Conservation (phyloP, 306 rosid species). For the Cicer arietinum region DNA sequence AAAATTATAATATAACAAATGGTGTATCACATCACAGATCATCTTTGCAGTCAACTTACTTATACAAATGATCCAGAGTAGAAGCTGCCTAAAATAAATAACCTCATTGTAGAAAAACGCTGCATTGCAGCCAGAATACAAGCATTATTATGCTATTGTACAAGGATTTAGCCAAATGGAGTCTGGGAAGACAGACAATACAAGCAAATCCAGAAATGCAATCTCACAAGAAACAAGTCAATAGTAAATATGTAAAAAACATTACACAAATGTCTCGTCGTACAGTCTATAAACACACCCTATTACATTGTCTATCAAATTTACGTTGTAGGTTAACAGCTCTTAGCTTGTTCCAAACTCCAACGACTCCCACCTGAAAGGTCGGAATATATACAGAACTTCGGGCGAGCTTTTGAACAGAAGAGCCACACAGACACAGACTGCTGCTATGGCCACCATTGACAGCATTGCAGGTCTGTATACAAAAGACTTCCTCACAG, state of each 20-base stretch:
- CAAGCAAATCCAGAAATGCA: conserved; percentile 32
- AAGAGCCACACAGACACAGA: conserved; percentile 92
- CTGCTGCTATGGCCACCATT: conserved; percentile 83
- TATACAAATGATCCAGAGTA: neutral
- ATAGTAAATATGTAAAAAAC: conserved; percentile 36
- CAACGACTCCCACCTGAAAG: conserved; percentile 88
- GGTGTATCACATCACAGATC: neutral
- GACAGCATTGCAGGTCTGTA: conserved; percentile 91
- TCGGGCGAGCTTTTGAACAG: conserved; percentile 90
- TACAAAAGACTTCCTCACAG: conserved; percentile 56
- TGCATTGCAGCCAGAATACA: conserved; percentile 23
- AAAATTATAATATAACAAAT: neutral
- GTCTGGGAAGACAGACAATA: conserved; percentile 20
- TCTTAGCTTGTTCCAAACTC: conserved; percentile 71
- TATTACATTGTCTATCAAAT: conserved; percentile 38
- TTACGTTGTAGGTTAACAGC: conserved; percentile 39
- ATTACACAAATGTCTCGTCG: neutral
- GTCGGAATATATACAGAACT: conserved; percentile 74
- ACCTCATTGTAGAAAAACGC: neutral
- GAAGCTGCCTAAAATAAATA: neutral
- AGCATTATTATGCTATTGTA: neutral
- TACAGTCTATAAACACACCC: conserved; percentile 36
- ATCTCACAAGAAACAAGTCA: conserved; percentile 33
- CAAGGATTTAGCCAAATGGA: conserved; percentile 6
- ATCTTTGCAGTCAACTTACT: neutral